A percentile compares a stretch with the other conserved stretches of the same genome.
These are phyloP conservation scores for Colletotrichum sojae DNA, from an alignment of 2,329 filamentous ascomycete genomes.

Conservation along the genomic window DNA sequence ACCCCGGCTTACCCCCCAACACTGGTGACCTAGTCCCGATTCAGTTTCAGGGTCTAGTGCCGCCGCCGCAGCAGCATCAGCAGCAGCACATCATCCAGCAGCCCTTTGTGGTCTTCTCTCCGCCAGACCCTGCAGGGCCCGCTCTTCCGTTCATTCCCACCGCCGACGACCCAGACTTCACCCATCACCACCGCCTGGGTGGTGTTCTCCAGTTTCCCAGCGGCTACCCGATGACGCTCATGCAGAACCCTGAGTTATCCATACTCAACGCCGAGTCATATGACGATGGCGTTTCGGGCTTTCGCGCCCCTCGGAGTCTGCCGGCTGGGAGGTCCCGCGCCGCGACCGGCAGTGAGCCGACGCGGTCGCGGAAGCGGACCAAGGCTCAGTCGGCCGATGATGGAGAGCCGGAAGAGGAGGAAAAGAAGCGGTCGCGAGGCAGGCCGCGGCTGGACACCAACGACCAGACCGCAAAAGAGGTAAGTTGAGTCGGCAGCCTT, in stretches of 20 bases:
- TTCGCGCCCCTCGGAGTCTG: slow-evolving; percentile 41
- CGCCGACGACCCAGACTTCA: slow-evolving; percentile 16
- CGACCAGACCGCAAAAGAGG: slow-evolving; percentile 84
- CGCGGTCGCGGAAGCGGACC: slow-evolving; percentile 50
- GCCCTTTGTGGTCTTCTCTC: slow-evolving; percentile 15
- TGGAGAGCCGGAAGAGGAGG: slow-evolving; percentile 58
- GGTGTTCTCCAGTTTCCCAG: slow-evolving; percentile 26
- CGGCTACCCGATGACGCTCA: slow-evolving; percentile 36
- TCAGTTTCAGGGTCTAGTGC: slow-evolving; percentile 7
- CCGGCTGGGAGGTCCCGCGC: slow-evolving; percentile 37
- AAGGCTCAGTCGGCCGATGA: slow-evolving; percentile 45
- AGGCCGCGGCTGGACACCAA: slow-evolving; percentile 82
- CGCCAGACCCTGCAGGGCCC: slow-evolving; percentile 12
- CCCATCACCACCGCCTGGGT: slow-evolving; percentile 13
- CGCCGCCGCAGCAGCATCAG: not conserved
- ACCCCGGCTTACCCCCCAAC: slow-evolving; percentile 16
- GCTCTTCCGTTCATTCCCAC: slow-evolving; percentile 11
- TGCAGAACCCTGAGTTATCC: slow-evolving; percentile 52
- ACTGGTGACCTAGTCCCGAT: slow-evolving; percentile 33
- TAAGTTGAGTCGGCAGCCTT: slow-evolving; percentile 61
- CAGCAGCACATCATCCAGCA: slow-evolving; percentile 1
- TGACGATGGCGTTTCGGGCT: slow-evolving; percentile 50
- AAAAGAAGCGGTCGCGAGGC: slow-evolving; percentile 76
- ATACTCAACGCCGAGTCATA: slow-evolving; percentile 65
- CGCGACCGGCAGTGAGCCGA: slow-evolving; percentile 29